These are phyloP conservation scores for Dothideomycetes sp. DNA, from an alignment of 2,329 filamentous ascomycete genomes.

Conservation along the genomic window DNA sequence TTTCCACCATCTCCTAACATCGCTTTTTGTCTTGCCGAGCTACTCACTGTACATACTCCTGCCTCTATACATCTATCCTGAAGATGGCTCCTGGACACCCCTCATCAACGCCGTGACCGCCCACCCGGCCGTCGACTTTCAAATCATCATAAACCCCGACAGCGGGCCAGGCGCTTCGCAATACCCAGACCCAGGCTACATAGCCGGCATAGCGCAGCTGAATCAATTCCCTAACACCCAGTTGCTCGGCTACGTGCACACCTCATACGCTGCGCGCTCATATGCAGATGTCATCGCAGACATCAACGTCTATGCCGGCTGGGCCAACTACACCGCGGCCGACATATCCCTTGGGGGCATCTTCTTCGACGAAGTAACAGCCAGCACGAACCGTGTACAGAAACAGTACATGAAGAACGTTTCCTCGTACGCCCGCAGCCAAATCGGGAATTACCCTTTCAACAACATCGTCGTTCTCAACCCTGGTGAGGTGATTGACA, in stretches of 20 bases:
- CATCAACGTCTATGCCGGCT: background rate
- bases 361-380: background rate
- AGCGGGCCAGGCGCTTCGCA: background rate
- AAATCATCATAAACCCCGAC: background rate
- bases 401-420: too few relatives aligned
- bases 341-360: background rate
- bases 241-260: background rate
- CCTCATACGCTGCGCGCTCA: background rate
- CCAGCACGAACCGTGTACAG: too few relatives aligned
- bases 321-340: background rate
- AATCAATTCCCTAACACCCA: background rate
- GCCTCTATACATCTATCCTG: background rate
- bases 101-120: background rate
- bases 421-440: too few relatives aligned
- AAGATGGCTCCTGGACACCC: background rate
- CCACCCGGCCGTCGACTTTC: background rate
- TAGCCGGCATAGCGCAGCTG: background rate
- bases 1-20: too few relatives aligned
- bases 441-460: too few relatives aligned
- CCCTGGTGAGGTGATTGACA: too few relatives aligned
- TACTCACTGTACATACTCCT: too few relatives aligned
- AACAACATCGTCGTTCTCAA: too few relatives aligned
- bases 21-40: too few relatives aligned
- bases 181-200: constrained; percentile 1
- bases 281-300: background rate